Evolutionary conservation across 2,329 filamentous ascomycete genomes (phyloP).

Genomic region (Bipolaris zeicola): DNA sequence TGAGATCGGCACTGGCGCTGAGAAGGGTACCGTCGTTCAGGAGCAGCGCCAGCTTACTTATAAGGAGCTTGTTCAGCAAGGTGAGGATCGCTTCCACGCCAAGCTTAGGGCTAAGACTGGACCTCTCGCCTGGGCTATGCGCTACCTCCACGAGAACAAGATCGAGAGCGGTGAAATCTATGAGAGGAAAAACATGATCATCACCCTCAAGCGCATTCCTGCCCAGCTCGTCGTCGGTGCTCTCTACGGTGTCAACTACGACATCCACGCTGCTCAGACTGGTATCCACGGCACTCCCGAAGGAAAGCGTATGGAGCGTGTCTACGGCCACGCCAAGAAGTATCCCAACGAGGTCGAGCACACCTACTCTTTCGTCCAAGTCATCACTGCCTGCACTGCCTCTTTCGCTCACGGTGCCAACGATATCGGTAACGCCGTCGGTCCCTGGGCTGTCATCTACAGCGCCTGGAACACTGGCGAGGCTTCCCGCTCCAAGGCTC

Average conservation of each 20-base stretch:
- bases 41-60: slow-evolving; percentile 63
- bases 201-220: slow-evolving; percentile 68
- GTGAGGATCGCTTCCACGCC: slow-evolving; percentile 64
- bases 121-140: slow-evolving; percentile 83
- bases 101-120: slow-evolving; percentile 67
- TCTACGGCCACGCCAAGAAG: slow-evolving; percentile 59
- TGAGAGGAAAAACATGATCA: slow-evolving; percentile 72
- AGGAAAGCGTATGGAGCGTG: slow-evolving; percentile 70
- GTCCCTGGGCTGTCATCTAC: slow-evolving; percentile 48
- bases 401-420: slow-evolving; percentile 71
- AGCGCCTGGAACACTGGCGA: slow-evolving; percentile 61
- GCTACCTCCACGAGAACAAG: slow-evolving; percentile 73
- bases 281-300: slow-evolving; percentile 75
- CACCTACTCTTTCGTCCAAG: slow-evolving; percentile 57
- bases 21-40: slow-evolving; percentile 33
- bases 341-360: slow-evolving; percentile 48
- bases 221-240: slow-evolving; percentile 66
- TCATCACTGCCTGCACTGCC: slow-evolving; percentile 53
- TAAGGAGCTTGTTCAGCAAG: slow-evolving; percentile 65
- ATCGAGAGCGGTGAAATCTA: slow-evolving; percentile 75
- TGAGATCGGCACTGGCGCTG: slow-evolving; percentile 40
- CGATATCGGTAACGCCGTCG: slow-evolving; percentile 56
- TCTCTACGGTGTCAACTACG: slow-evolving; percentile 79
- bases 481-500: slow-evolving; percentile 65
- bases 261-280: slow-evolving; percentile 77